Evolutionary conservation across 805 yeast genomes (phyloP), one percentile per base, ranked within the genome.

Genomic region (Yarrowia sp.): DNA sequence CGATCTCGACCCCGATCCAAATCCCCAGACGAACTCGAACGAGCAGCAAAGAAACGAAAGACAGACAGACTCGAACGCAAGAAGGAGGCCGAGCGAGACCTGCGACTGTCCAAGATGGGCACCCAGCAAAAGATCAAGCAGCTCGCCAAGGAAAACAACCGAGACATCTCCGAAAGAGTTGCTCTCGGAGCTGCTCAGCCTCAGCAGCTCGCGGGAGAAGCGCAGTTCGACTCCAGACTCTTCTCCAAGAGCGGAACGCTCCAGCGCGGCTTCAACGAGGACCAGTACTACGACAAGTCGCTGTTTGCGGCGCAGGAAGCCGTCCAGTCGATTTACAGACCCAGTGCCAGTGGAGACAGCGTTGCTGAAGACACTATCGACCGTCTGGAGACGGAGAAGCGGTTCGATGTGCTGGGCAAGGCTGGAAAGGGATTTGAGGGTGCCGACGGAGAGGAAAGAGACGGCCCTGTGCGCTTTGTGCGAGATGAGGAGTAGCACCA

Each of bases 221-320:
- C 77, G 2, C 77, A 77, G 58, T 83, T 82, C 66, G 93, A 87
- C 68, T 77, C 88, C 0, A 76, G 88, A 29, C 70, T 87, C 32
- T 85, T 79, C 65, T 63, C 64, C n/a, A 61, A 63, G n/a, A 51
- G 63, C 13, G 51, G 65, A 12, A 42, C 61, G 16, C 25, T 44
- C 4, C 62, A 66, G 9, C 64, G 64, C 5, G 62, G 60, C 19
- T 68, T 68, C 49, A 68, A 68, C 31, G 81, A 77, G 25, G 84
- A 80, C 56, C 84, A 80, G 66, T 73, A 83, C 3, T 86, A 86
- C 66, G 87, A 84, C 64, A 77, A 71, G 56, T 85, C 90, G 1
- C 70, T 87, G 24, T 86, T 85, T 68, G 73, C 74, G 36, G 80
- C 77, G 3, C 83, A 81, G 61, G 81, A 80, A 61, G 83, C 80